Base-by-base conservation (phyloP, 805 yeast genomes). In the Wickerhamomyces rabaulensis region DNA sequence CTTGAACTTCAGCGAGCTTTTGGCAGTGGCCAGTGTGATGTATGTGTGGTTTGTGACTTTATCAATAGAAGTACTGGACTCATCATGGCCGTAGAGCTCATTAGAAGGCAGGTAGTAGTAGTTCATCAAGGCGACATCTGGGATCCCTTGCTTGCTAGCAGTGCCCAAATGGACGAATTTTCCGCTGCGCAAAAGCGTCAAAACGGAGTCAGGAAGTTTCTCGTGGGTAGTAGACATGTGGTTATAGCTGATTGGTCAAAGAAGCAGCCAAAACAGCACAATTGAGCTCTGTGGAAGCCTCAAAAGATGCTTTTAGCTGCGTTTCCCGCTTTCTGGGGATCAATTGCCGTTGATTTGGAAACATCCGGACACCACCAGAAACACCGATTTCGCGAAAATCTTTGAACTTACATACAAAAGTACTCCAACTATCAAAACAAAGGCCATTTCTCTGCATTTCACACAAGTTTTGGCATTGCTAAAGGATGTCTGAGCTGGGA, bases 61-160 rank as follows among this genome's bases (percentile, higher is more conserved):
- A 17, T 47, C 50, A 3, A 48, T 37, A 35, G 64, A 59, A 15
- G 63, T 47, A 39, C 62, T 60, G 3, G 51, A 21, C 35, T 50
- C 48, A 6, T 52, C 23, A 4, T 44, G 42, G 9, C 52, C 40
- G 52, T 53, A 73, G 0, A 69, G 58, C 22, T 69, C 65, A 16
- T 62, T 58, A 6, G 74, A 62, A 6, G 73, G 69, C 19, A 84
- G 65, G 61, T 81, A 87, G 4, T 91, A 82, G 65, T 87, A 92
- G 66, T 88, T 92, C 98, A 92, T 92, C 52, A 92, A 73, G 17
- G 94, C 79, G 3, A 90, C 96, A 50, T 91, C 94, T 6, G 98
- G 98, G 40, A 79, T 65, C 39, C 87, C 75, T 9, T 63, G 51
- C 9, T 63, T 62, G 43, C 72, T 69, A 49, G 89, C 78, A 2